Percentiles rank a stretch among this genome's conserved stretches.
Conservation (phyloP, 2,329 filamentous ascomycete species). For the Chaetomiaceae sp. region DNA sequence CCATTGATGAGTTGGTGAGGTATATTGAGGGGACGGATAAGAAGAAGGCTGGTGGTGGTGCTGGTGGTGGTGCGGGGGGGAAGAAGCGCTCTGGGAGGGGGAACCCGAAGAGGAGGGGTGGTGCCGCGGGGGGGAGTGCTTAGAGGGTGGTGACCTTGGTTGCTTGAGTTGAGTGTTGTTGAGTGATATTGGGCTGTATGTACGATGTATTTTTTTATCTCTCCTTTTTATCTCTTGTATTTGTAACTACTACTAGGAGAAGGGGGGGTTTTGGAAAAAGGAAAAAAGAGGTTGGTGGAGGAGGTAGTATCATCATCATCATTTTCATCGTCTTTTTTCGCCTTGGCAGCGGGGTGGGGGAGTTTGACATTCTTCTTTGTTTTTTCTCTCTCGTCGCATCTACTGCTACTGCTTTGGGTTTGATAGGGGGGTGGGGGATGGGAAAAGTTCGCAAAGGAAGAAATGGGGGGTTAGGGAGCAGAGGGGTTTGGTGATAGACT, state of each 20-base stretch:
- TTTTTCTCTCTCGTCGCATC: too few species aligned
- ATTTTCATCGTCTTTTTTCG: too few species aligned
- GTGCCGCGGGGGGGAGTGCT: conserved; percentile 11
- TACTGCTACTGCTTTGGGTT: too few species aligned
- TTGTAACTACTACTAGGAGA: neutral
- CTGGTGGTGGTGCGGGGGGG: neutral
- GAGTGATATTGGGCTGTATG: too few species aligned
- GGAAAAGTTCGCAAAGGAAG: too few species aligned
- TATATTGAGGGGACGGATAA: conserved; percentile 79
- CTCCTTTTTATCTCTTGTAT: neutral
- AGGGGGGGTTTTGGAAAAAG: neutral
- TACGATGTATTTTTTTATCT: neutral
- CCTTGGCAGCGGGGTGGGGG: neutral
- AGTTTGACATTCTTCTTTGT: too few species aligned
- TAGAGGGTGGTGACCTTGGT: neutral
- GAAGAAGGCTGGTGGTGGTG: conserved; percentile 25
- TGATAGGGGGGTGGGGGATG: too few species aligned
- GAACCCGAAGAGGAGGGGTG: conserved; percentile 22
- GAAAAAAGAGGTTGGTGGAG: neutral
- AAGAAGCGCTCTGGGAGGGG: conserved; percentile 18
- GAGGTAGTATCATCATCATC: neutral
- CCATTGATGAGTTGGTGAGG: conserved; percentile 86
- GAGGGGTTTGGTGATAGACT: too few species aligned
- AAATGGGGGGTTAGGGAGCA: too few species aligned
- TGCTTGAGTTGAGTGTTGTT: neutral